Evolutionary conservation across 2,329 filamentous ascomycete species (phyloP).

Genomic region (Colletotrichum cereale): DNA sequence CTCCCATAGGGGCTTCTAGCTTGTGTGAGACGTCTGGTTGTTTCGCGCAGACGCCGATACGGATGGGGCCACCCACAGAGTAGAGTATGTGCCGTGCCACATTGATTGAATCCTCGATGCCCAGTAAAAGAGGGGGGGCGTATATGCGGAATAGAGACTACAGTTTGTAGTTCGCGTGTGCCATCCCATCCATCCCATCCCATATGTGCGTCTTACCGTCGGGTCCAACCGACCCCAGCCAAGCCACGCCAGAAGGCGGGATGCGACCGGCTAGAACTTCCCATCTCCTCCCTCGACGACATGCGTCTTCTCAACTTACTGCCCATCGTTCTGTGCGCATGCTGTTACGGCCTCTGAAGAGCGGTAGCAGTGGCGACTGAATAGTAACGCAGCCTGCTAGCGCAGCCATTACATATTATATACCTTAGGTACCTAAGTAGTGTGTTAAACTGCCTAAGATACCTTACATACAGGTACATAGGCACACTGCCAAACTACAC

Average conservation of each 20-base stretch:
- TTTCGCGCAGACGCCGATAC: constrained; percentile 21
- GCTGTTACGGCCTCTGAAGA: background rate
- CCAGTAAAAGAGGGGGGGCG: background rate
- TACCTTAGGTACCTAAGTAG: background rate
- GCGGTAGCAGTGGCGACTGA: background rate
- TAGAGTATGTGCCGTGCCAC: background rate
- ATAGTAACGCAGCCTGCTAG: background rate
- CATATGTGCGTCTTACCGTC: background rate
- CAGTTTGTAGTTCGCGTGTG: background rate
- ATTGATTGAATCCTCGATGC: background rate
- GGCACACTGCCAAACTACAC: background rate
- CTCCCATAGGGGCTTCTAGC: constrained; percentile 13
- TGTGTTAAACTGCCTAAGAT: background rate
- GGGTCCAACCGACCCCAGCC: background rate
- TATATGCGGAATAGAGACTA: background rate
- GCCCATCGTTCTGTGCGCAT: background rate
- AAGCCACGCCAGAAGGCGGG: background rate
- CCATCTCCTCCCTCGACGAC: background rate
- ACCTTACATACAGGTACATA: too few relatives aligned
- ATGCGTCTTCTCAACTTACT: background rate
- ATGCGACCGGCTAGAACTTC: background rate
- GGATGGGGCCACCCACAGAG: constrained; percentile 17
- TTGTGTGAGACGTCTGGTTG: constrained; percentile 35
- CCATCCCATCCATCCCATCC: background rate
- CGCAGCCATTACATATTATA: background rate